phyloP scores from a whole-genome alignment of 1,284 basidiomycete species.

The Pyrrhoderma noxium region DNA sequence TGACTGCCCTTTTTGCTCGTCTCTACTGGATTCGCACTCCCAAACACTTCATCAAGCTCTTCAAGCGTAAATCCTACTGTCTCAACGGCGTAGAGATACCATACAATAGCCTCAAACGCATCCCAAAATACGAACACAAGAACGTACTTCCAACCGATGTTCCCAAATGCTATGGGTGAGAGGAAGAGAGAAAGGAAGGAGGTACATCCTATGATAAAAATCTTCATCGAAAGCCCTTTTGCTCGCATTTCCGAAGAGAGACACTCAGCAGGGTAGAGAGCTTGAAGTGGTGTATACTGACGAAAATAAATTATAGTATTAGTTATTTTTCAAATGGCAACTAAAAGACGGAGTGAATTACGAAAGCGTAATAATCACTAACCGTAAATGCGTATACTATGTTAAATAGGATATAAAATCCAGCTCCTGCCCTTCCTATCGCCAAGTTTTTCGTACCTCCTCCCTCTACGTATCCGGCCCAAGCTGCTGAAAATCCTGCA shows the following conservation, averaged over 20 bases:
- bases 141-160: constrained; percentile 23
- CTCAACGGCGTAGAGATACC: constrained; percentile 32
- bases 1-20: constrained; percentile 15
- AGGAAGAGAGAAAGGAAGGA: constrained; percentile 28
- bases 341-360: too few relatives aligned
- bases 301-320: constrained; percentile 10
- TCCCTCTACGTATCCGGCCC: constrained; percentile 20
- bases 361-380: neutral
- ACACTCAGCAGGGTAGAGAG: constrained; percentile 32
- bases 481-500: constrained; percentile 24
- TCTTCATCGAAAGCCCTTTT: constrained; percentile 29
- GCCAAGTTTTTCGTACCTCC: constrained; percentile 20
- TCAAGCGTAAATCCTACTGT: constrained; percentile 28
- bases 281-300: constrained; percentile 27
- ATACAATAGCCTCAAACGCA: constrained; percentile 27
- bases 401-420: constrained; percentile 21
- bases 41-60: constrained; percentile 33
- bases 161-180: constrained; percentile 20
- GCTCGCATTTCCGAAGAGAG: constrained; percentile 32
- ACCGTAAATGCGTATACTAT: constrained; percentile 21
- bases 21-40: constrained; percentile 29
- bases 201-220: constrained; percentile 19
- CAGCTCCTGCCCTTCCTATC: constrained; percentile 26
- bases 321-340: too few relatives aligned
- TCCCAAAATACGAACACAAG: constrained; percentile 30